Percentiles rank a stretch among this genome's conserved stretches.
Conservation (phyloP, 2,329 filamentous ascomycete species). For the Penicillium sp. region DNA sequence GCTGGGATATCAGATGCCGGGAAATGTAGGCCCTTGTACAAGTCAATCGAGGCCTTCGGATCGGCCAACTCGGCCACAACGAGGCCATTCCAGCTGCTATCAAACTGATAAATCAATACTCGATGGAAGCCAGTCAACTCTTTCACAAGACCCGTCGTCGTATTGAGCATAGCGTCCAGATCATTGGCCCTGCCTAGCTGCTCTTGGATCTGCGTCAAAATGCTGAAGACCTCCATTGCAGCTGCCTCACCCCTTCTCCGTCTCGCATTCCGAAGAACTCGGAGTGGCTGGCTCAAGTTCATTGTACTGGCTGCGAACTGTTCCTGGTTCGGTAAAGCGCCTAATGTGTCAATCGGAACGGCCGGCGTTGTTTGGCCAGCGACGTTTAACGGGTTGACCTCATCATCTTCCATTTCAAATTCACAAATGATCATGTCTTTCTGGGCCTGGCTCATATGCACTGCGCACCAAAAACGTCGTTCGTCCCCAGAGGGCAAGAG, state of each 20-base stretch:
- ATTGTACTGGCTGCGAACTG: slow-evolving; percentile 72
- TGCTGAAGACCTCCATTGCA: slow-evolving; percentile 89
- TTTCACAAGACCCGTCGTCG: slow-evolving; percentile 78
- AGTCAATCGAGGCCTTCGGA: slow-evolving; percentile 68
- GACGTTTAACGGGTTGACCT: slow-evolving; percentile 45
- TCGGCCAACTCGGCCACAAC: slow-evolving; percentile 86
- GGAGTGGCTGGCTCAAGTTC: slow-evolving; percentile 68
- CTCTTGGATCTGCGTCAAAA: slow-evolving; percentile 87
- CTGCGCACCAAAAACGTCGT: slow-evolving; percentile 78
- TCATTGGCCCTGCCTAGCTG: slow-evolving; percentile 62
- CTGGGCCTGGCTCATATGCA: slow-evolving; percentile 67
- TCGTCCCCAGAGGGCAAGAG: slow-evolving; percentile 52
- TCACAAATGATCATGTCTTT: slow-evolving; percentile 75
- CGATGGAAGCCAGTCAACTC: slow-evolving; percentile 87
- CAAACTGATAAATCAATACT: slow-evolving; percentile 91
- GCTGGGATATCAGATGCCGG: slow-evolving; percentile 79
- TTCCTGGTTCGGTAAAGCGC: slow-evolving; percentile 65
- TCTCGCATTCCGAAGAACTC: slow-evolving; percentile 68
- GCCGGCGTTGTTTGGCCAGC: slow-evolving; percentile 17
- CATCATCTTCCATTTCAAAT: slow-evolving; percentile 80
- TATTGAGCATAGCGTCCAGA: slow-evolving; percentile 69
- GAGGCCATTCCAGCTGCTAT: slow-evolving; percentile 72
- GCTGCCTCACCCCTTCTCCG: slow-evolving; percentile 72
- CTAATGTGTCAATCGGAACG: slow-evolving; percentile 54
- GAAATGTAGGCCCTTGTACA: slow-evolving; percentile 84